These are phyloP conservation scores for Millerago galiae DNA, from an alignment of 805 yeast genomes.

Conservation along the genomic window DNA sequence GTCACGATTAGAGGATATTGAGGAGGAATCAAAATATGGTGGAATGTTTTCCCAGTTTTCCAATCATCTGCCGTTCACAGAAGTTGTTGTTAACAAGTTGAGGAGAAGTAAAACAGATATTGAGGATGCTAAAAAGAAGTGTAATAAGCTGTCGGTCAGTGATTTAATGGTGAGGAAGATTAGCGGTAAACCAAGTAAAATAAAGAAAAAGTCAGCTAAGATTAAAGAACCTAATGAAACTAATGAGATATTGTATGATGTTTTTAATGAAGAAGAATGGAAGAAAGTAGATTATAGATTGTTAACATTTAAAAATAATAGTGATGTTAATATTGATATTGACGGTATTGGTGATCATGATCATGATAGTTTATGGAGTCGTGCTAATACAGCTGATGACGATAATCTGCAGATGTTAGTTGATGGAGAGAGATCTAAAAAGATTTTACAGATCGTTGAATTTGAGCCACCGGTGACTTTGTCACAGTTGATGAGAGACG, in stretches of 20 bases:
- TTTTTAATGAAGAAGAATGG: conserved; percentile 3
- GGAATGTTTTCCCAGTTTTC: conserved; percentile 3
- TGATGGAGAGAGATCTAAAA: not conserved
- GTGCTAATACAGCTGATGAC: not conserved
- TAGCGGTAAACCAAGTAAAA: conserved; percentile 8
- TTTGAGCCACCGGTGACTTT: conserved; percentile 7
- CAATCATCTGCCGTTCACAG: not conserved
- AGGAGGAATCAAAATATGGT: conserved; percentile 3
- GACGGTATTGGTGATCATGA: not conserved
- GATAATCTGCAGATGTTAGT: not conserved
- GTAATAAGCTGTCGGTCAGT: conserved; percentile 3
- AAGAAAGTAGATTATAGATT: conserved; percentile 1
- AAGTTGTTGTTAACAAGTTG: not conserved
- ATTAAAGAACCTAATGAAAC: not conserved
- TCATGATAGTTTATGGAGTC: not conserved
- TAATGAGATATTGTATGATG: not conserved
- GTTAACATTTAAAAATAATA: not conserved
- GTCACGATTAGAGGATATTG: conserved; percentile 16
- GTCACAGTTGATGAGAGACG: conserved; percentile 3
- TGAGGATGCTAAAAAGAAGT: not conserved
- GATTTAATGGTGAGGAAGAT: conserved; percentile 5
- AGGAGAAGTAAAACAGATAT: not conserved
- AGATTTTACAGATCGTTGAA: not conserved
- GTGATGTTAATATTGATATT: not conserved
- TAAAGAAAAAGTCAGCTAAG: not conserved